These are phyloP conservation scores for Sugiyamaella sp. DNA, from an alignment of 1,139 yeast species.

Conservation along the genomic window DNA sequence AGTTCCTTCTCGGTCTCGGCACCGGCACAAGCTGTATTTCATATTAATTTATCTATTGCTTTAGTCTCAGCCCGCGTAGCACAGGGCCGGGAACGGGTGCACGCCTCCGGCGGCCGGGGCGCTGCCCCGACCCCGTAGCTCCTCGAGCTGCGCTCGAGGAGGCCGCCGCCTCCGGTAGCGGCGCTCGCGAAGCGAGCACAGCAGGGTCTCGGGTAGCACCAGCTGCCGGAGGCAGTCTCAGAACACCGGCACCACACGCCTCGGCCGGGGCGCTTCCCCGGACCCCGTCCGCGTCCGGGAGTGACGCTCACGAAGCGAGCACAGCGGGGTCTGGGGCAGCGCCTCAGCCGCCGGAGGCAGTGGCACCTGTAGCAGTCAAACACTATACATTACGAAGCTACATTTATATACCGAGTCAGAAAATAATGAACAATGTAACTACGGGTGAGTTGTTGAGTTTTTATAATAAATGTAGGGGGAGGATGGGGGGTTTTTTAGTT, in stretches of 20 bases:
- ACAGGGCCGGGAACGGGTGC: no score
- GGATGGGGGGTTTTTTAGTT: conserved; percentile 8
- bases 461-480: conserved; percentile 16
- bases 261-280: not conserved
- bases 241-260: no score
- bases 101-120: conserved; percentile 18
- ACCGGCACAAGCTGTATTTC: conserved; percentile 2
- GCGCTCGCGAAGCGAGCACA: no score
- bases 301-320: not conserved
- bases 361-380: not conserved
- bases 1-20: conserved; percentile 29
- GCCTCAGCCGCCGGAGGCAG: conserved; percentile 4
- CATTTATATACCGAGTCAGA: conserved; percentile 19
- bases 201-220: no score
- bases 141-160: conserved; percentile 3
- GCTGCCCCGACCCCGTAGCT: conserved; percentile 13
- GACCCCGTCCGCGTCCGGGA: not conserved
- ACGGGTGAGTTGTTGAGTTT: conserved; percentile 16
- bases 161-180: no score
- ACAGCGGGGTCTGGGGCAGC: not conserved
- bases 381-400: conserved; percentile 26
- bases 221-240: no score
- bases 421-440: conserved; percentile 20
- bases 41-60: not conserved
- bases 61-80: not conserved